Evolutionary conservation across 192 early-diverging fungal genomes (phyloP), one percentile per base, ranked within the genome.

Genomic region (Radiomyces spectabilis): DNA sequence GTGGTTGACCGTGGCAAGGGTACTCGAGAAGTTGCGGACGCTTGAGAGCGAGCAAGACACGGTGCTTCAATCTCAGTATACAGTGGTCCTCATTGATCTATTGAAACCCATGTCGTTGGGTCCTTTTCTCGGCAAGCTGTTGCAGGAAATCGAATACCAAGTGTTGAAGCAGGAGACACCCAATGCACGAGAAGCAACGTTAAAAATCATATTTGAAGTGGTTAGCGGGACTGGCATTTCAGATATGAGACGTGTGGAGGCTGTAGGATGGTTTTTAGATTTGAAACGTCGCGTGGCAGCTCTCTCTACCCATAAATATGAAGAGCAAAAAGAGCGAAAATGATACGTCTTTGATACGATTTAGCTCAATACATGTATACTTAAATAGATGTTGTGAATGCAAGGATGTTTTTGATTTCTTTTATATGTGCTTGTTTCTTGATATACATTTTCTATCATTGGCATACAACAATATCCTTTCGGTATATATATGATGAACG

Each of bases 1-100:
- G 3, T 81, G 73, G 76, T 57, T 74, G 5, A 76, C 73, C 37
- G 71, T 81, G 7, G 58, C 71, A 37, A 67, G 55, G 22, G 37
- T 78, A 8, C 27, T 75, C 25, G 43, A 63, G 18, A 68, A 64
- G 46, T 70, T 77, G 18, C 57, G 72, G 15, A 26, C 22, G 1
- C 29, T 63, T 22, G n/a, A 26, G n/a, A 32, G 49, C 10, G 56
- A 57, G 31, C 41, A 35, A 7, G 34, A 62, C 4, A 30, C 43
- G 1, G 29, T 51, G 4, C 32, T 33, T 4, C 55, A 61, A 33
- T 47, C 61, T 12, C 40, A 69, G 21, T 62, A 58, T 31, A 32
- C 54, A 3, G 50, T 57, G 22, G 39, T 50, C 5, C 31, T 63
- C 19, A 59, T 63, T 25, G 67, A 69, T 40, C 44, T 61, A 29